phyloP scores from a whole-genome alignment of 306 rosid genomes.

The Citrullus mucosospermus region DNA sequence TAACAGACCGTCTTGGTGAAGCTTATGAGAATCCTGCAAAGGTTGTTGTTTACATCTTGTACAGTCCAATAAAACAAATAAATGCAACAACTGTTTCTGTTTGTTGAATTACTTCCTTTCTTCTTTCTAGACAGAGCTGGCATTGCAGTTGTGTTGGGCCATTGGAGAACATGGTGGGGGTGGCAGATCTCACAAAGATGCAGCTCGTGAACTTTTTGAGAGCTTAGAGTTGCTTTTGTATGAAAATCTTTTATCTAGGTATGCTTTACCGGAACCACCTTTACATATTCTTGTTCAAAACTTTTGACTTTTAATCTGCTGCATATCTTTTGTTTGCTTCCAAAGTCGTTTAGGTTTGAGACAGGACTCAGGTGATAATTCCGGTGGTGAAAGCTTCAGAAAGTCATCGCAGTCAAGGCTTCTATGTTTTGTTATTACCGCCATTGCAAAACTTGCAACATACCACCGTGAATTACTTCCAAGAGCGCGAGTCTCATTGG shows the following conservation, averaged over 20 bases:
- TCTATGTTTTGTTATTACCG: constrained; percentile 82
- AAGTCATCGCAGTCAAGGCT: constrained; percentile 86
- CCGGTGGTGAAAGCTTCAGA: constrained; percentile 41
- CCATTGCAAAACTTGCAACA: constrained; percentile 94
- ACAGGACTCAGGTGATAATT: constrained; percentile 40
- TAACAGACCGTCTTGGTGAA: constrained; percentile 81
- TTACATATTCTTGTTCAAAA: constrained; percentile 7
- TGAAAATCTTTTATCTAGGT: constrained; percentile 94
- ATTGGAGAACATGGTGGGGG: constrained; percentile 99
- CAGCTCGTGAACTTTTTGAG: constrained; percentile 96
- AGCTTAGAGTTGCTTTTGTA: constrained; percentile 84
- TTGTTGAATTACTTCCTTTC: constrained; percentile 10
- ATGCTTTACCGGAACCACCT: constrained; percentile 9
- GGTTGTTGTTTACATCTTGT: constrained; percentile 33
- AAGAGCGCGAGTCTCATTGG: constrained; percentile 84
- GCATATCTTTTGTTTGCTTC: constrained; percentile 3
- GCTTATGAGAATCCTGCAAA: constrained; percentile 81
- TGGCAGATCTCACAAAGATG: constrained; percentile 83
- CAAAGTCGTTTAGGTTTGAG: constrained; percentile 71
- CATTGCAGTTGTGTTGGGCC: constrained; percentile 93
- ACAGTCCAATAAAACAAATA: not conserved
- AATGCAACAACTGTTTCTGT: constrained; percentile 8
- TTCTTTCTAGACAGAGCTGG: constrained; percentile 70
- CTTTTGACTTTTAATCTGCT: not conserved
- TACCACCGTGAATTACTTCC: constrained; percentile 80